These are phyloP conservation scores for Kwoniella dejecticola DNA, from an alignment of 768 basidiomycete genomes.

Conservation along the genomic window DNA sequence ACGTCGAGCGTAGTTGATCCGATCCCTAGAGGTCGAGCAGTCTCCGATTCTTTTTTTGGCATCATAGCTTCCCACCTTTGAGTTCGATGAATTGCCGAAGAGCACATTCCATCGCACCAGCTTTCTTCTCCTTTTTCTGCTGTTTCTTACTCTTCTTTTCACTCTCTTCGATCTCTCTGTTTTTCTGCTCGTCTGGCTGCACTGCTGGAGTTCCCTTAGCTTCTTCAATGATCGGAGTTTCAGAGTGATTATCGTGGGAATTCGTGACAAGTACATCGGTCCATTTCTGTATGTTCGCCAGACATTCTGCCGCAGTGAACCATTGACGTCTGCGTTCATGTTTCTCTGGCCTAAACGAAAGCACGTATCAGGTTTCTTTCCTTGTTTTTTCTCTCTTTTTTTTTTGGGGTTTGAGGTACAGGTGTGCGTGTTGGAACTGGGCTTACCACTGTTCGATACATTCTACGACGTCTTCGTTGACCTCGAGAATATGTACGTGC, in stretches of 20 bases:
- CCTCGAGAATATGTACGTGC: constrained; percentile 40
- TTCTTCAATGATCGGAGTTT: not conserved
- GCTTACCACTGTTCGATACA: constrained; percentile 7
- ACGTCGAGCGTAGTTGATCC: too few relatives aligned
- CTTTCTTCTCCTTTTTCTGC: constrained; percentile 40
- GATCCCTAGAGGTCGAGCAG: too few relatives aligned
- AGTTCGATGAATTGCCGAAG: constrained; percentile 30
- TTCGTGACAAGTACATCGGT: constrained; percentile 13
- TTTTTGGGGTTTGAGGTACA: too few relatives aligned
- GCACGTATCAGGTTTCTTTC: too few relatives aligned
- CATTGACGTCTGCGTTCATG: constrained; percentile 39
- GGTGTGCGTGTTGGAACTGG: too few relatives aligned
- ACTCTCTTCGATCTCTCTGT: not conserved
- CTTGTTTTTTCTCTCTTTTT: too few relatives aligned
- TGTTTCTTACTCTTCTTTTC: constrained; percentile 14
- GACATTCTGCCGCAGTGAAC: constrained; percentile 21
- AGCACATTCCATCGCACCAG: constrained; percentile 47
- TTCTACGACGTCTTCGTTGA: constrained; percentile 23
- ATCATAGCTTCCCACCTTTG: constrained; percentile 4
- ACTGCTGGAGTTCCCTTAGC: not conserved
- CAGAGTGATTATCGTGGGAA: not conserved
- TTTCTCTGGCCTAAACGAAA: constrained; percentile 38
- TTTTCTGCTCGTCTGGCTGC: not conserved
- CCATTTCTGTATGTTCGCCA: constrained; percentile 37
- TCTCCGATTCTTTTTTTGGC: too few relatives aligned